Conservation (phyloP, 345 rosid species). For the Jatropha curcas region DNA sequence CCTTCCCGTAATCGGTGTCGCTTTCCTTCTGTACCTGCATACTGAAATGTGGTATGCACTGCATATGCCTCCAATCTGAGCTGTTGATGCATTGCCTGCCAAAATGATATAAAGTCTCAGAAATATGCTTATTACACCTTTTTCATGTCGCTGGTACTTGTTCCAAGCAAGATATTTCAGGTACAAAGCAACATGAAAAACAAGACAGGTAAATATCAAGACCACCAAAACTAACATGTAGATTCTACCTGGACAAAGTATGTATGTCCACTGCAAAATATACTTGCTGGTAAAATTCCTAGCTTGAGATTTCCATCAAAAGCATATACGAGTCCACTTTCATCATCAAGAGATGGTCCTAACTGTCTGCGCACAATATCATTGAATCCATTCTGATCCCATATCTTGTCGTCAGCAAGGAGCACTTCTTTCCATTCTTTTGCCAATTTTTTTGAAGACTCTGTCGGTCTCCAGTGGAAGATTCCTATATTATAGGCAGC, state of each 20-base stretch:
- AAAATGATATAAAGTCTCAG: constrained; percentile 20
- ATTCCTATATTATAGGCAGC: constrained; percentile 96
- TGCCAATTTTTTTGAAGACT: constrained; percentile 73
- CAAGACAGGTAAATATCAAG: constrained; percentile 1
- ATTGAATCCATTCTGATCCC: constrained; percentile 99
- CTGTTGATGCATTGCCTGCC: constrained; percentile 84
- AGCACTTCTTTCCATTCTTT: constrained; percentile 94
- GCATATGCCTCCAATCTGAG: constrained; percentile 91
- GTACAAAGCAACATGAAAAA: background rate
- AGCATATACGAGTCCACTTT: constrained; percentile 79
- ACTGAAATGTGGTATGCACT: constrained; percentile 94
- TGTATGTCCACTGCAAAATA: constrained; percentile 97
- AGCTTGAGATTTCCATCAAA: constrained; percentile 92
- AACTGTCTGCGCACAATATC: constrained; percentile 73
- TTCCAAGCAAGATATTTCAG: constrained; percentile 7
- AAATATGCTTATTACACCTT: constrained; percentile 3
- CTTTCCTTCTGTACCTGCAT: constrained; percentile 96
- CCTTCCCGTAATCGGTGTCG: constrained; percentile 93
- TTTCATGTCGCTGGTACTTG: background rate
- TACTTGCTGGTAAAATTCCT: constrained; percentile 91
- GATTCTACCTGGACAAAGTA: constrained; percentile 84
- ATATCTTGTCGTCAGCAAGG: constrained; percentile 83
- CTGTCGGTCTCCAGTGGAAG: constrained; percentile 97
- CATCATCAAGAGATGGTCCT: constrained; percentile 86
- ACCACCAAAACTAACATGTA: constrained; percentile 6